Base-by-base conservation (phyloP, 106 monocot species). In the Chionographis japonica region DNA sequence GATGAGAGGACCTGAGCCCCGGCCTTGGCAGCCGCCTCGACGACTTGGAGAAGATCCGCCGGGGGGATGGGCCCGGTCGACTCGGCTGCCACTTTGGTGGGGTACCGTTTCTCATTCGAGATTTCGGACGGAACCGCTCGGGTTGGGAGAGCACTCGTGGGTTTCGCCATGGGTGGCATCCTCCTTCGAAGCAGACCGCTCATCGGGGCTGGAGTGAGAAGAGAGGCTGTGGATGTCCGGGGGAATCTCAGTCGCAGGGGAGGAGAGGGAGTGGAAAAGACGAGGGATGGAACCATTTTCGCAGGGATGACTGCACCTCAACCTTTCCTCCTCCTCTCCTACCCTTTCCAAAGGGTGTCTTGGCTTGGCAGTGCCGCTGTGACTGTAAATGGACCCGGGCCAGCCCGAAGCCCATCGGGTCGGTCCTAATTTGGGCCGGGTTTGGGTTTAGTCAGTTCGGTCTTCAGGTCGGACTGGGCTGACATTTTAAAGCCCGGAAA, bases 61-160 rank as follows among this genome's bases (percentile, higher is more conserved):
- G 87, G 79, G 0, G 92, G 80, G 16, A 98, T 79, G 8, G 90
- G 75, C 10, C 98, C 98, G 15, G 93, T 85, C 14, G 90, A 85
- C 4, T 72, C 77, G 14, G 98, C 89, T 0, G 65, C 93, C 2
- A 98, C 72, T 64, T 54, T 88, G 2, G 90, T 88, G 2, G 90
- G 68, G 65, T 81, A 98, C 69, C 37, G 61, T 15, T 36, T 78
- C 74, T 72, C 71, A 40, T 54, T 74, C 19, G 69, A 59, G 18
- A 61, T 37, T 14, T 78, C 78, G 6, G 83, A 79, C 2, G 80
- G 46, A 4, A 71, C 63, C 2, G 83, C 76, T 39, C 57, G 80
- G 9, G 39, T 41, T 14, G 39, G 67, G 39, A 41, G 19, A 56
- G 6, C 19, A 15, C 15, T 15, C 39, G 27, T 10, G 12, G 16